These are phyloP conservation scores for Xylaria flabelliformis DNA, from an alignment of 495 filamentous ascomycete species.

Conservation along the genomic window DNA sequence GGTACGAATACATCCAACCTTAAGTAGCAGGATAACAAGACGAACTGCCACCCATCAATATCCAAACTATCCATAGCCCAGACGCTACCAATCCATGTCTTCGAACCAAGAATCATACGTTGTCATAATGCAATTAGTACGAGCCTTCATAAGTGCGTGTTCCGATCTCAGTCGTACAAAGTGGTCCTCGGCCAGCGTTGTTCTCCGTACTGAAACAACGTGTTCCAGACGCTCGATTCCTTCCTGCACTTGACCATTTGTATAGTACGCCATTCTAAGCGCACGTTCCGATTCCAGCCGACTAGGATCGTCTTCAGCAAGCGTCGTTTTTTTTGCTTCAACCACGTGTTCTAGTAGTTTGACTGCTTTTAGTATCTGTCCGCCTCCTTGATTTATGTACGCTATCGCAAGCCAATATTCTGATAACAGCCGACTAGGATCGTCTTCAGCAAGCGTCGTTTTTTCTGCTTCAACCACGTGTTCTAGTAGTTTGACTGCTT, in stretches of 20 bases:
- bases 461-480: conserved; percentile 23
- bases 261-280: conserved; percentile 42
- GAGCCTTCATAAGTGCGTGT: conserved; percentile 32
- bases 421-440: conserved; percentile 40
- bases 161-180: conserved; percentile 39
- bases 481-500: conserved; percentile 40
- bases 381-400: conserved; percentile 27
- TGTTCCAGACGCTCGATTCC: conserved; percentile 38
- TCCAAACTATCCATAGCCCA: not conserved
- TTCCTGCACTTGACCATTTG: conserved; percentile 34
- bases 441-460: conserved; percentile 33
- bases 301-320: conserved; percentile 38
- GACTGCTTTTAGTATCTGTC: conserved; percentile 38
- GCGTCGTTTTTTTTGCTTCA: conserved; percentile 24
- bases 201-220: conserved; percentile 35
- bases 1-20: not conserved
- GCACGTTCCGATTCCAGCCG: conserved; percentile 40
- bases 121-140: not conserved
- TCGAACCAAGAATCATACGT: not conserved
- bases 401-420: conserved; percentile 39
- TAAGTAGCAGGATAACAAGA: not conserved
- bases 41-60: not conserved
- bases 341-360: conserved; percentile 25
- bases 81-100: not conserved
- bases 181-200: conserved; percentile 41